Evolutionary conservation across 805 yeast species (phyloP).

Genomic region (Debaryomyces prosopidis): DNA sequence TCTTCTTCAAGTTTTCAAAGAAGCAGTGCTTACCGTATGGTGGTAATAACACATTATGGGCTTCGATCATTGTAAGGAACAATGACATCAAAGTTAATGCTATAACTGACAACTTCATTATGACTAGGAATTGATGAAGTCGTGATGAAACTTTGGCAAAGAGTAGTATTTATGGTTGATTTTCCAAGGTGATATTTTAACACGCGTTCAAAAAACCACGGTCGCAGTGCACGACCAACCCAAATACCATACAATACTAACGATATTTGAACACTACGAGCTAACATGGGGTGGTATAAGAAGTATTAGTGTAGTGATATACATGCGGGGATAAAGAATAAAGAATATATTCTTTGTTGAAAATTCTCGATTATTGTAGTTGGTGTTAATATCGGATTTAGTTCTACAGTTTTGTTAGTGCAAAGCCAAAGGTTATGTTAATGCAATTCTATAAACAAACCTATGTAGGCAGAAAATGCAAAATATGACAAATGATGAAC

Average conservation of each 20-base stretch:
- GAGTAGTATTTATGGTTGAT: constrained; percentile 1
- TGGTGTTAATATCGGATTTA: too few species aligned
- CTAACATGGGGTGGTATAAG: too few species aligned
- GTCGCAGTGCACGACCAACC: not conserved
- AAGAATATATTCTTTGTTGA: not conserved
- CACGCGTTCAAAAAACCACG: constrained; percentile 7
- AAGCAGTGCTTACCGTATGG: constrained; percentile 87
- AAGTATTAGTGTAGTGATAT: not conserved
- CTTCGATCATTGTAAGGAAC: constrained; percentile 27
- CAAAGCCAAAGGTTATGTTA: not conserved
- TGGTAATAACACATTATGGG: constrained; percentile 82
- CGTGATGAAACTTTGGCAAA: too few species aligned
- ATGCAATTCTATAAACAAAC: not conserved
- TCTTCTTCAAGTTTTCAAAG: constrained; percentile 75
- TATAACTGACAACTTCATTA: not conserved
- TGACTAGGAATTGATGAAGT: not conserved
- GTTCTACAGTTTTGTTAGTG: too few species aligned
- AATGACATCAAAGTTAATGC: constrained; percentile 1
- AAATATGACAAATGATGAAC: not conserved
- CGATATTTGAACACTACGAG: too few species aligned
- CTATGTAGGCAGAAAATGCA: not conserved
- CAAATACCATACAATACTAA: too few species aligned
- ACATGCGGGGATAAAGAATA: not conserved
- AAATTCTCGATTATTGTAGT: not conserved
- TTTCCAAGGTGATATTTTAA: not conserved